Conservation (phyloP, 495 filamentous ascomycete genomes). For the Rhypophila decipiens region DNA sequence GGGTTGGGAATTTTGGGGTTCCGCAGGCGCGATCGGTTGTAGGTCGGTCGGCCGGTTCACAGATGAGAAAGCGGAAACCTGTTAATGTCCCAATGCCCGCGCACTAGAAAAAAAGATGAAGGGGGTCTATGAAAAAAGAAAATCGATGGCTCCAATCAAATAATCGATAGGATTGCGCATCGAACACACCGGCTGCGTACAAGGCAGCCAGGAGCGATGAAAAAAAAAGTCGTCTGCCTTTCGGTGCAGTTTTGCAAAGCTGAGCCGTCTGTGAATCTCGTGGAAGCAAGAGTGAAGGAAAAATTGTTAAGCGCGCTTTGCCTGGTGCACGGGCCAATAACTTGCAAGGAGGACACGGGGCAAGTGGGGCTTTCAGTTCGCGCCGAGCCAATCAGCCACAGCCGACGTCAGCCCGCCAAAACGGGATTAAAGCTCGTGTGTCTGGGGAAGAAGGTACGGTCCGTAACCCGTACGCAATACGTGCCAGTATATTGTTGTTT, state of each 20-base stretch:
- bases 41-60: background rate
- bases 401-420: too few species aligned
- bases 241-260: conserved; percentile 11
- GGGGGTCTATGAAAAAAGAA: background rate
- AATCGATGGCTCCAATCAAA: conserved; percentile 10
- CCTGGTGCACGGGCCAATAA: too few species aligned
- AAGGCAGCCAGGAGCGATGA: conserved; percentile 12
- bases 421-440: too few species aligned
- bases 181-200: conserved; percentile 10
- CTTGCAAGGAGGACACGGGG: too few species aligned
- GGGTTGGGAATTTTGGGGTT: conserved; percentile 8
- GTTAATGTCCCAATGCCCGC: background rate
- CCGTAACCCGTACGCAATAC: too few species aligned
- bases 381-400: too few species aligned
- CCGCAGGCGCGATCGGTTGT: conserved; percentile 4
- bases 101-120: background rate
- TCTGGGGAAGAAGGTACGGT: too few species aligned
- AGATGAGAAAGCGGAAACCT: background rate
- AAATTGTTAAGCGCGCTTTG: too few species aligned
- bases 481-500: too few species aligned
- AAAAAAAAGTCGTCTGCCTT: conserved; percentile 7
- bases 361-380: too few species aligned
- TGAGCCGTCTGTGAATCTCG: conserved; percentile 5
- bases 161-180: conserved; percentile 13
- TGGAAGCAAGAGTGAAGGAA: conserved; percentile 11